A percentile compares a stretch with the other conserved stretches of the same genome.
phyloP scores from a whole-genome alignment of 805 yeast species.

The Starmerella powellii region DNA sequence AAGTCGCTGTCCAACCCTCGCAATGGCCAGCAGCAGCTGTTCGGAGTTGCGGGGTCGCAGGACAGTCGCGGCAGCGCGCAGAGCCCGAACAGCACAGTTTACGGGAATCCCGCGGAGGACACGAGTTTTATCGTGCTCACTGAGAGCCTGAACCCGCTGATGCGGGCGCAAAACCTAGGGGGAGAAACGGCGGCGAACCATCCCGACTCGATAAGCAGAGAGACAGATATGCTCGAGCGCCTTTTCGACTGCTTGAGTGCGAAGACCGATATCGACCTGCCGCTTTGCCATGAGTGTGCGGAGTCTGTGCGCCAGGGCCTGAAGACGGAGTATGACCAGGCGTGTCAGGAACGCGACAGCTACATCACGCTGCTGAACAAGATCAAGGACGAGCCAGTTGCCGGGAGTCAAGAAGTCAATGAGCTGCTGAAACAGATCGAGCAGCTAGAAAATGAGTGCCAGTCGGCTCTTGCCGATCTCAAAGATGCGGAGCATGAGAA shows the following conservation, averaged over 20 bases:
- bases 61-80: too few relatives aligned
- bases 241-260: constrained; percentile 62
- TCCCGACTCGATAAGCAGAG: constrained; percentile 10
- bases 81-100: constrained; percentile 23
- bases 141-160: constrained; percentile 23
- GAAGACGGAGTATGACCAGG: constrained; percentile 57
- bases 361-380: constrained; percentile 63
- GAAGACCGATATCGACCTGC: constrained; percentile 68
- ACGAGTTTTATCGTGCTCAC: constrained; percentile 22
- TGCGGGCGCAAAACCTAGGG: constrained; percentile 5
- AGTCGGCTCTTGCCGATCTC: constrained; percentile 28
- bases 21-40: constrained; percentile 43
- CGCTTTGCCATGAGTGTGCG: constrained; percentile 82
- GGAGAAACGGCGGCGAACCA: not conserved
- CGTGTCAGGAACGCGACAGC: constrained; percentile 63
- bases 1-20: constrained; percentile 42
- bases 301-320: constrained; percentile 50
- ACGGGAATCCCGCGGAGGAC: constrained; percentile 24
- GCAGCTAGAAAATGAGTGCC: constrained; percentile 33
- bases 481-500: constrained; percentile 28
- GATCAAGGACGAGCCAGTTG: constrained; percentile 45
- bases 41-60: constrained; percentile 29
- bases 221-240: constrained; percentile 35
- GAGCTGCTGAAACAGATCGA: constrained; percentile 39
- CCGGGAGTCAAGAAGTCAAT: constrained; percentile 35